A percentile compares a stretch with the other conserved stretches of the same genome.
Conservation (phyloP, 257 asterid genomes). For the Cruciata laevipes region DNA sequence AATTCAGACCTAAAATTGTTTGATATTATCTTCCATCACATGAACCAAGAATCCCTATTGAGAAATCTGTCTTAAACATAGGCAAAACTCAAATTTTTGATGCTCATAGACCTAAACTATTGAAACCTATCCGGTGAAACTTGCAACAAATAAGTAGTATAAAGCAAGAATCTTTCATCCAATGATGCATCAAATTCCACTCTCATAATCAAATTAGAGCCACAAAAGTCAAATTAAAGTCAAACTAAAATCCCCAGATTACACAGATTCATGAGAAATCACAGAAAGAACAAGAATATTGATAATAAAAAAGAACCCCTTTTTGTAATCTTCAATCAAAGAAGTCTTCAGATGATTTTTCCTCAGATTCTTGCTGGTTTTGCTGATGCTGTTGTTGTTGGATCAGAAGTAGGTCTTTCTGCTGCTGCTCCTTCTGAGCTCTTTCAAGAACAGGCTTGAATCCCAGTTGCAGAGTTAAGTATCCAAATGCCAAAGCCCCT, state of each 20-base stretch:
- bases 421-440: slow-evolving; percentile 43
- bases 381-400: slow-evolving; percentile 16
- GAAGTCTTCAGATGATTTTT: slow-evolving; percentile 6
- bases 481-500: slow-evolving; percentile 77
- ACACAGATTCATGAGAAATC: slow-evolving; percentile 2
- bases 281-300: neutral
- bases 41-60: neutral
- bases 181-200: neutral
- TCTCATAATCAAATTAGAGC: neutral
- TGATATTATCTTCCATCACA: neutral
- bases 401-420: slow-evolving; percentile 31
- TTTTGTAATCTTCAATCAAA: neutral
- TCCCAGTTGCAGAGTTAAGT: slow-evolving; percentile 66
- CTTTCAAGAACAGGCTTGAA: slow-evolving; percentile 72
- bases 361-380: neutral
- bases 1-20: too few species aligned
- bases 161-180: neutral
- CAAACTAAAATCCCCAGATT: neutral
- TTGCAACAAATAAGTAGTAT: neutral
- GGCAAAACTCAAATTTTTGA: neutral
- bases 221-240: neutral
- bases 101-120: neutral
- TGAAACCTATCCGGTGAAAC: neutral
- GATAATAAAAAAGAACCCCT: neutral
- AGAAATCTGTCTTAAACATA: neutral